Percentiles rank a stretch among this genome's conserved stretches.
Evolutionary conservation across 148 eudicot species (phyloP).

Genomic region (Vaccinium corymbosum): DNA sequence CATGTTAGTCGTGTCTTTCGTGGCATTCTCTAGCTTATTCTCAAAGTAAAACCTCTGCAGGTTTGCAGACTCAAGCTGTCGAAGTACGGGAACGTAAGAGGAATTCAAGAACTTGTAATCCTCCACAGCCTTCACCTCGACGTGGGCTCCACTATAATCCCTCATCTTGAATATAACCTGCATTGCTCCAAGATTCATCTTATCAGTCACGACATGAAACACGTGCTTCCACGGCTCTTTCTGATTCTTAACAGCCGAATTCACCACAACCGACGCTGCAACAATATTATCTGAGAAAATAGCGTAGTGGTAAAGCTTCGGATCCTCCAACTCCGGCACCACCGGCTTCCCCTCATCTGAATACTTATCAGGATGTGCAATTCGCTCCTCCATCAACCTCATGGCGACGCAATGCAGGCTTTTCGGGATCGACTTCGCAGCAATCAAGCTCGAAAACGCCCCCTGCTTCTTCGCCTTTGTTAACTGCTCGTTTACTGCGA

Average conservation of each 20-base stretch:
- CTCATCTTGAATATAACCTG: constrained; percentile 92
- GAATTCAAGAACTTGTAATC: constrained; percentile 87
- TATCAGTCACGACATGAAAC: constrained; percentile 94
- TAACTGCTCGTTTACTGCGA: constrained; percentile 73
- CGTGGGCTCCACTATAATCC: constrained; percentile 82
- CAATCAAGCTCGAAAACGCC: constrained; percentile 94
- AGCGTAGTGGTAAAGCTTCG: constrained; percentile 81
- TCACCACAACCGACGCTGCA: constrained; percentile 93
- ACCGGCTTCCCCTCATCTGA: constrained; percentile 61
- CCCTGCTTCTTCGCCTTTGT: constrained; percentile 90
- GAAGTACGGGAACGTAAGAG: constrained; percentile 83
- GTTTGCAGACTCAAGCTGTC: constrained; percentile 87
- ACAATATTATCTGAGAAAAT: constrained; percentile 87
- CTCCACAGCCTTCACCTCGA: constrained; percentile 90
- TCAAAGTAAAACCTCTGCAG: constrained; percentile 81
- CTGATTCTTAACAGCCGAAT: constrained; percentile 79
- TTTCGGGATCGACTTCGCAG: constrained; percentile 92
- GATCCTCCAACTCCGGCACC: constrained; percentile 76
- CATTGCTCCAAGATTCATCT: constrained; percentile 96
- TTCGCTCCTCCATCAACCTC: constrained; percentile 92
- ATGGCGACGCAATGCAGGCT: constrained; percentile 84
- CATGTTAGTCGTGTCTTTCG: constrained; percentile 90
- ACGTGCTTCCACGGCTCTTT: constrained; percentile 89
- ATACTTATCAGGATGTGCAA: constrained; percentile 69
- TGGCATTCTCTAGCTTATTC: constrained; percentile 84